phyloP scores from a whole-genome alignment of 2,329 filamentous ascomycete genomes.

The Aspergillus carbonarius region DNA sequence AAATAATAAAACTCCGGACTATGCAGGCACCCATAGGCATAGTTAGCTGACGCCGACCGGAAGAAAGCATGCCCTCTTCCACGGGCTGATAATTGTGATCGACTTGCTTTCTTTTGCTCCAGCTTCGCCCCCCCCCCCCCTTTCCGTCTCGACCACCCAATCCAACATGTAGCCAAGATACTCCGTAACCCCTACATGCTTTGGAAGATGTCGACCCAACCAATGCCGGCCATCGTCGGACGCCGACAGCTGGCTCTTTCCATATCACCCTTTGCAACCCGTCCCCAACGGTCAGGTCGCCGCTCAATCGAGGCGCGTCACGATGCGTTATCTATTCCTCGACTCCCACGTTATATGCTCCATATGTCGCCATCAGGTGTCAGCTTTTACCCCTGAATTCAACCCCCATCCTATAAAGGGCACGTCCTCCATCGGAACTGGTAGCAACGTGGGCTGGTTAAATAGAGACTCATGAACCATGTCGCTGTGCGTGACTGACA shows the following conservation, averaged over 20 bases:
- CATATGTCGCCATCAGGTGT: not conserved
- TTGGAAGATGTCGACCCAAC: not conserved
- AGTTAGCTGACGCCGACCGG: not conserved
- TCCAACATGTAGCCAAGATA: not conserved
- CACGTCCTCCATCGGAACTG: not conserved
- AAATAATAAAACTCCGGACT: no score
- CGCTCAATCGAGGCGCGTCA: not conserved
- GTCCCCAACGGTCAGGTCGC: not conserved
- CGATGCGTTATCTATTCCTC: not conserved
- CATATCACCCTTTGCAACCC: not conserved
- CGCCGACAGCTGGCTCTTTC: not conserved
- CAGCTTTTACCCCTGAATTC: not conserved
- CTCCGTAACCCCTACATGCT: not conserved
- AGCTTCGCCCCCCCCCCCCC: not conserved
- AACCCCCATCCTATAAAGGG: not conserved
- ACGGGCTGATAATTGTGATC: not conserved
- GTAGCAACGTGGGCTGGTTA: not conserved
- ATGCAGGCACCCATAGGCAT: not conserved
- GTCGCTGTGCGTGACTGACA: conserved; percentile 19
- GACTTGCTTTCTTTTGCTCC: not conserved
- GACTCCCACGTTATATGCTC: not conserved
- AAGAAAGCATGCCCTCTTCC: no score
- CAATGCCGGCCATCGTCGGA: not conserved
- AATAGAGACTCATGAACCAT: conserved; percentile 10
- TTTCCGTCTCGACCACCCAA: not conserved